A percentile compares a stretch with the other conserved stretches of the same genome.
phyloP scores from a whole-genome alignment of 2,329 filamentous ascomycete genomes.

The Colletotrichum brevisporum region DNA sequence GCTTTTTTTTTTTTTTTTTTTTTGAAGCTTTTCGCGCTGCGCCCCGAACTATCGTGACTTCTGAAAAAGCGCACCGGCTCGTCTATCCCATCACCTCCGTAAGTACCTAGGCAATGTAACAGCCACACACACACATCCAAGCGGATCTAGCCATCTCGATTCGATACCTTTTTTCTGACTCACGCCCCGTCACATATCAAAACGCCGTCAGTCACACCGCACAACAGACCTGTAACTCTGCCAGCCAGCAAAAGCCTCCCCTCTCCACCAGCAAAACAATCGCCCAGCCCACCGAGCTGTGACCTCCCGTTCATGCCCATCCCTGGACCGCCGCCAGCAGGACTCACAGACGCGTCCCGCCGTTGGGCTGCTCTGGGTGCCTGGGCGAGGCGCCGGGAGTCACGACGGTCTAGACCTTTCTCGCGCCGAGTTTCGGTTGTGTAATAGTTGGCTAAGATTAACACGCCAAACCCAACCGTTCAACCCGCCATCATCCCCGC shows the following conservation, averaged over 20 bases:
- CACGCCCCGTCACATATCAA: too few relatives aligned
- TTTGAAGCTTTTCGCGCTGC: too few relatives aligned
- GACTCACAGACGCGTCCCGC: background rate
- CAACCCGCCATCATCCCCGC: background rate
- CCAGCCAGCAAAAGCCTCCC: background rate
- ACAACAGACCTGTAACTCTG: background rate
- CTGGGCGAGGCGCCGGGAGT: too few relatives aligned
- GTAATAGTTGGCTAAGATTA: conserved; percentile 37
- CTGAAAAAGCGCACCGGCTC: too few relatives aligned
- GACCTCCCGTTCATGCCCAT: conserved; percentile 21
- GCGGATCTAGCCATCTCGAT: too few relatives aligned
- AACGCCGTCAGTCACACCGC: too few relatives aligned
- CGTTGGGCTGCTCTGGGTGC: background rate
- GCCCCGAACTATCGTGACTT: too few relatives aligned
- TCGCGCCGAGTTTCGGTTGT: conserved; percentile 3
- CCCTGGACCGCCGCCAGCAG: background rate
- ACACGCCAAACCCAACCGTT: conserved; percentile 3
- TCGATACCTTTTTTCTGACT: too few relatives aligned
- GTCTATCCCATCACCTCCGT: too few relatives aligned
- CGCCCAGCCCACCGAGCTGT: conserved; percentile 8
- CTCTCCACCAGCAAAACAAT: background rate
- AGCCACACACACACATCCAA: too few relatives aligned
- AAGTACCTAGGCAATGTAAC: too few relatives aligned
- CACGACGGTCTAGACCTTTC: background rate
- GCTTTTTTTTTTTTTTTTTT: too few relatives aligned